Percentiles rank a stretch among this genome's conserved stretches.
phyloP scores from a whole-genome alignment of 768 basidiomycete genomes.

The Kwoniella shandongensis region DNA sequence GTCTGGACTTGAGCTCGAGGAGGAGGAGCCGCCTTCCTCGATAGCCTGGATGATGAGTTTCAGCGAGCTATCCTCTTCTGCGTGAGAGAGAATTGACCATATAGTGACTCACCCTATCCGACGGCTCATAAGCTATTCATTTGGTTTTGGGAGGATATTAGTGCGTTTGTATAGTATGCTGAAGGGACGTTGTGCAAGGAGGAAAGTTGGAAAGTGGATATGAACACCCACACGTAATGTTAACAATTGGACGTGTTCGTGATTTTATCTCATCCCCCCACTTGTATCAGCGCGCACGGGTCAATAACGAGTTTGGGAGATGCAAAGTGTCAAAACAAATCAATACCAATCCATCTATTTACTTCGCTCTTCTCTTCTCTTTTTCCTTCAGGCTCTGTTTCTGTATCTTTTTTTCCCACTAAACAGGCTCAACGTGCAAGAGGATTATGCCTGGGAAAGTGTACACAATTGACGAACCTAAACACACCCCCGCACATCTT shows the following conservation, averaged over 20 bases:
- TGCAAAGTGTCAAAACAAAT: not conserved
- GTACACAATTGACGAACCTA: not conserved
- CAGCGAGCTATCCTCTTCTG: too few relatives aligned
- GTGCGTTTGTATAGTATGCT: not conserved
- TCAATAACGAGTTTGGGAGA: not conserved
- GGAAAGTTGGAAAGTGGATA: not conserved
- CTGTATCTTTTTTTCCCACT: not conserved
- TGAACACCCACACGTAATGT: too few relatives aligned
- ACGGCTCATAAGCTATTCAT: constrained; percentile 8
- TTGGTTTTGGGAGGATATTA: not conserved
- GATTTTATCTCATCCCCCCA: too few relatives aligned
- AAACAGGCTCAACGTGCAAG: not conserved
- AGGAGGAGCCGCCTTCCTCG: too few relatives aligned
- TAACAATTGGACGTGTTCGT: too few relatives aligned
- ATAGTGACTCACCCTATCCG: constrained; percentile 8
- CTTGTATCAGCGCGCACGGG: too few relatives aligned
- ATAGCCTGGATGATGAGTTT: too few relatives aligned
- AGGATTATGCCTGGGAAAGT: not conserved
- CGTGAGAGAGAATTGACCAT: not conserved
- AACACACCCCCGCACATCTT: constrained; percentile 5
- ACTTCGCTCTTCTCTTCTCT: not conserved
- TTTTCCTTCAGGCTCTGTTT: not conserved
- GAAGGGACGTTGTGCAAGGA: too few relatives aligned
- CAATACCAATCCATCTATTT: not conserved
- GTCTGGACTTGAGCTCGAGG: not conserved